phyloP scores from a whole-genome alignment of 2,329 filamentous ascomycete genomes.

The Mycosphaerella arachidis region DNA sequence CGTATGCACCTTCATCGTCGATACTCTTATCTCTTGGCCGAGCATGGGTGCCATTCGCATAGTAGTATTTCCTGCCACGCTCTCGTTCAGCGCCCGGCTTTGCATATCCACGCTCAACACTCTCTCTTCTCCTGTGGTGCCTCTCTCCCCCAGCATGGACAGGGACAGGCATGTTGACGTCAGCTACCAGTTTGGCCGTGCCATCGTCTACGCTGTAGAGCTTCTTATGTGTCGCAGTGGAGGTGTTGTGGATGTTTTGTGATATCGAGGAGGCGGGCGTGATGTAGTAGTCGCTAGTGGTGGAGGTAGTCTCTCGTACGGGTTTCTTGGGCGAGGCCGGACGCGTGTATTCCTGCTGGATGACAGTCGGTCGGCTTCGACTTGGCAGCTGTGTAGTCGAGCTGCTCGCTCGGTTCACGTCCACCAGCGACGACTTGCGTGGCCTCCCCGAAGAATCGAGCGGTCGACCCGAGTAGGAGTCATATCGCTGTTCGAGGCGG shows the following conservation, averaged over 20 bases:
- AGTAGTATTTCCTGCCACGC: slow-evolving; percentile 30
- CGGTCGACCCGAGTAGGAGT: slow-evolving; percentile 43
- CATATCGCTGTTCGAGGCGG: slow-evolving; percentile 34
- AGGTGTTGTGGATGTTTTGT: slow-evolving; percentile 24
- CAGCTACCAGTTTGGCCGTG: slow-evolving; percentile 34
- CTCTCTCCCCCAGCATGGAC: slow-evolving; percentile 36
- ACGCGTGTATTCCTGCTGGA: slow-evolving; percentile 31
- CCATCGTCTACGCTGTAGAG: slow-evolving; percentile 47
- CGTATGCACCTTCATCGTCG: slow-evolving; percentile 43
- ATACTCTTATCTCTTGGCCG: slow-evolving; percentile 26
- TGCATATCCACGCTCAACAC: slow-evolving; percentile 26
- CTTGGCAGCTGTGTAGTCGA: slow-evolving; percentile 24
- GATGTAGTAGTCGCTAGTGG: slow-evolving; percentile 33
- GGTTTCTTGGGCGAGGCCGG: slow-evolving; percentile 41
- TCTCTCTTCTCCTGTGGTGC: slow-evolving; percentile 34
- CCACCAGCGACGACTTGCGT: slow-evolving; percentile 42
- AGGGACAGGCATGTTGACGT: slow-evolving; percentile 32
- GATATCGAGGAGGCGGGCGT: slow-evolving; percentile 29
- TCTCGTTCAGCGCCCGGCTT: slow-evolving; percentile 20
- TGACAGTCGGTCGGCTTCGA: slow-evolving; percentile 33
- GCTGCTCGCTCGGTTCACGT: slow-evolving; percentile 32
- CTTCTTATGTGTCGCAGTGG: slow-evolving; percentile 41
- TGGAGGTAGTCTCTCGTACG: slow-evolving; percentile 28
- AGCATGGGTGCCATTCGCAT: slow-evolving; percentile 25
- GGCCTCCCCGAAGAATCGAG: neutral